Percentiles rank a stretch among this genome's conserved stretches.
These are phyloP conservation scores for Erodium trifolium DNA, from an alignment of 441 rosid species.

Conservation along the genomic window DNA sequence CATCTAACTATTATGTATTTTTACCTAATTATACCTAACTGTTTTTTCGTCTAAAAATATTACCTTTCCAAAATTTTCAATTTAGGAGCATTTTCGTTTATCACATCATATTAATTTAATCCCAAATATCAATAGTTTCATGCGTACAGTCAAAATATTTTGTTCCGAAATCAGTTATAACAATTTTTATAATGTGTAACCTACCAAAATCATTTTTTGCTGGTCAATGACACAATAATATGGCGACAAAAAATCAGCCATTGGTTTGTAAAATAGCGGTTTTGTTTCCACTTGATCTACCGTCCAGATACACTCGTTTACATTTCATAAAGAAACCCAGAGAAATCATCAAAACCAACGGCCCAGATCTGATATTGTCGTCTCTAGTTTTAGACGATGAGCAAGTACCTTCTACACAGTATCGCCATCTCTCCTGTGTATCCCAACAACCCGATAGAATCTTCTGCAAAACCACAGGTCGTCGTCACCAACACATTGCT, in stretches of 20 bases:
- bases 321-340: background rate
- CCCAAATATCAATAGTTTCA: too few species aligned
- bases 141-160: too few species aligned
- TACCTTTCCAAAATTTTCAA: too few species aligned
- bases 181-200: too few species aligned
- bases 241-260: background rate
- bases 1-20: too few species aligned
- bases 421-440: background rate
- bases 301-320: background rate
- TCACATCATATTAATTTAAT: too few species aligned
- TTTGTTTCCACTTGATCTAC: background rate
- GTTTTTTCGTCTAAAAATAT: too few species aligned
- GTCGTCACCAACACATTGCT: background rate
- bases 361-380: background rate
- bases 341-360: background rate
- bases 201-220: background rate
- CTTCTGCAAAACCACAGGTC: conserved; percentile 5
- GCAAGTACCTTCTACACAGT: background rate
- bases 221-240: background rate
- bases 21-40: too few species aligned
- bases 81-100: too few species aligned
- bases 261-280: background rate
- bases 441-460: background rate
- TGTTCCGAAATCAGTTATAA: too few species aligned
- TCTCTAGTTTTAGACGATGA: background rate